phyloP scores from a whole-genome alignment of 1,139 yeast species.

The Torulaspora pretoriensis region DNA sequence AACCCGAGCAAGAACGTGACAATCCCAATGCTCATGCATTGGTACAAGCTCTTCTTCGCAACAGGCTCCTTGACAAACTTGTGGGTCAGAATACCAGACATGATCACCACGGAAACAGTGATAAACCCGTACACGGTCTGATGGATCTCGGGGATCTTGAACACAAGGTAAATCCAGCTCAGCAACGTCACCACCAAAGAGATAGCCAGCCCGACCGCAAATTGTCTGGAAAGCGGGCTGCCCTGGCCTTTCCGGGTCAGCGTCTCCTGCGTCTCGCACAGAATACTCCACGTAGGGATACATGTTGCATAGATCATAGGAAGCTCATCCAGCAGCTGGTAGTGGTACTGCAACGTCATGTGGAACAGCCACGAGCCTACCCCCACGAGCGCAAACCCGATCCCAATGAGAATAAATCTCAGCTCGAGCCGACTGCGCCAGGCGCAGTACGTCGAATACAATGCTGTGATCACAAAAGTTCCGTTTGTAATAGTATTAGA shows the following conservation, averaged over 20 bases:
- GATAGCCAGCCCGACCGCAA: conserved; percentile 50
- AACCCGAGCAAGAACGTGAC: conserved; percentile 69
- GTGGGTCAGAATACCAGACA: conserved; percentile 49
- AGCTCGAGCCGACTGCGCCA: conserved; percentile 56
- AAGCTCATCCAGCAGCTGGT: conserved; percentile 86
- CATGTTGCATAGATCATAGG: conserved; percentile 99
- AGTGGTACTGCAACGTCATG: conserved; percentile 86
- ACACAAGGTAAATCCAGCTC: conserved; percentile 62
- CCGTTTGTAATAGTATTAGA: conserved; percentile 77
- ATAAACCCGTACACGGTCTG: conserved; percentile 63
- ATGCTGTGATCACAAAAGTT: conserved; percentile 60
- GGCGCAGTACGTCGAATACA: conserved; percentile 62
- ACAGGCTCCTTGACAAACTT: conserved; percentile 47
- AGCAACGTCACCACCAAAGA: conserved; percentile 52
- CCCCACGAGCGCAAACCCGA: conserved; percentile 86
- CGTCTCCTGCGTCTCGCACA: conserved; percentile 50
- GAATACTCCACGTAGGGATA: conserved; percentile 87
- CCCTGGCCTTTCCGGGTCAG: conserved; percentile 40
- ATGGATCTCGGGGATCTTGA: conserved; percentile 81
- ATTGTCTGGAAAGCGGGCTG: conserved; percentile 26
- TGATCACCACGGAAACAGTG: conserved; percentile 55
- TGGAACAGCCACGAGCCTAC: conserved; percentile 93
- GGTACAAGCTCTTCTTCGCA: conserved; percentile 48
- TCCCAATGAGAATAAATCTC: conserved; percentile 64
- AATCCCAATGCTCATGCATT: conserved; percentile 58